Base-by-base conservation (phyloP, 2,329 filamentous ascomycete species). In the Arthroderma sp. region DNA sequence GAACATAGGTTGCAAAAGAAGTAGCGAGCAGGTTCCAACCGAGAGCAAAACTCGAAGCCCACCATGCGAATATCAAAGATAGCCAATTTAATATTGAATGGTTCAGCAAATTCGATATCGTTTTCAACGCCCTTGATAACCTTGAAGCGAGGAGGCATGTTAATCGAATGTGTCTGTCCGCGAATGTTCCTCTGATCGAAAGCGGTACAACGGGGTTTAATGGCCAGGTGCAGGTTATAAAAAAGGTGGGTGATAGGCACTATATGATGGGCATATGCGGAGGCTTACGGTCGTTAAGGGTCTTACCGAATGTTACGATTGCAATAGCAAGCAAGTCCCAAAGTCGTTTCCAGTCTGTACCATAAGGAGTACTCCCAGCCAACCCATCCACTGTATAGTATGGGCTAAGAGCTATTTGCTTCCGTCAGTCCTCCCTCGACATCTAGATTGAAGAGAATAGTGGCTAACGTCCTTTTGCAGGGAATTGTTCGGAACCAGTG, bases 151-250 rank as follows among this genome's bases (percentile, higher is more conserved):
- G 91, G 53, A 79, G 89, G 42, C 88, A 96, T 70, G 91, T 96
- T 52, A 98, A 98, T 63, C 84, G 82, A 62, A 96, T 98, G 91
- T 96, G 91, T 57, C 67, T 98, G 53, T 86, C 88, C 1, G 88
- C 91, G 7, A 76, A 91, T 56, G 79, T 96, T 28, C 87, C 91
- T 7, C 68, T 98, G 52, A 83, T 98, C 44, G 91, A 98, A 68
- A 96, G 89, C 60, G 91, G 91, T 36, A 98, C 91, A 0, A 96
- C 91, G 0, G 91, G 91, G 1, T 98, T 95, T 71, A 94, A 94
- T 57, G 91, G 91, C 15, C 89, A 98, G 61, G 89, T 96, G 4
- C 89, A 96, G 64, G 86, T 94, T 22, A 98, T 98, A 63, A 87
- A 86, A 63, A 89, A 87, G 66, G 73, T 75, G 54, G 15, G 28